These are phyloP conservation scores for Ceratonia siliqua DNA, from an alignment of 306 rosid species.

Conservation along the genomic window DNA sequence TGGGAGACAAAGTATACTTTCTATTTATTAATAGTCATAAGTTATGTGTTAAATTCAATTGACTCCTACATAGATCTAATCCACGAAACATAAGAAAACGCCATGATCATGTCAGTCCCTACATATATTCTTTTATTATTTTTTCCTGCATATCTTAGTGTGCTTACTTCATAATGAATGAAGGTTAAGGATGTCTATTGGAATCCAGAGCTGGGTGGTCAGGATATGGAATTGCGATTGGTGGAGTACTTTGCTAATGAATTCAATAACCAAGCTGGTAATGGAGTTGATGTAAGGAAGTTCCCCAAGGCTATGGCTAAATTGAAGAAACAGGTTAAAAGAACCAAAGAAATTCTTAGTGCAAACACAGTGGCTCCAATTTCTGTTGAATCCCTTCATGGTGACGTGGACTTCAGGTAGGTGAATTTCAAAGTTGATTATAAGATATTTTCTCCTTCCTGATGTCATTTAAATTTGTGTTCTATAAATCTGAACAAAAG, in stretches of 20 bases:
- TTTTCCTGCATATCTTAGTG: slow-evolving; percentile 18
- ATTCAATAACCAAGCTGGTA: slow-evolving; percentile 87
- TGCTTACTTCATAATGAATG: slow-evolving; percentile 28
- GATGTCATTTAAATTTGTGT: slow-evolving; percentile 8
- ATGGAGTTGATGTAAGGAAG: slow-evolving; percentile 80
- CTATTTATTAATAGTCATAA: background rate
- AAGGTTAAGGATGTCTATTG: slow-evolving; percentile 98
- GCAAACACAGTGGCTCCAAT: slow-evolving; percentile 95
- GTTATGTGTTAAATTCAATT: background rate
- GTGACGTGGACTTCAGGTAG: slow-evolving; percentile 88
- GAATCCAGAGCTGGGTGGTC: slow-evolving; percentile 94
- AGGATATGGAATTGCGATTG: slow-evolving; percentile 77
- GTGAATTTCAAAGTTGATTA: slow-evolving; percentile 24
- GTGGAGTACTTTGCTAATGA: slow-evolving; percentile 90
- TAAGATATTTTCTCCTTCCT: background rate
- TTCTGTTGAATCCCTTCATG: slow-evolving; percentile 91
- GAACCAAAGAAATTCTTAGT: slow-evolving; percentile 95
- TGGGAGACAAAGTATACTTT: background rate
- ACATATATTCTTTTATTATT: background rate
- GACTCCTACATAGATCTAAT: background rate
- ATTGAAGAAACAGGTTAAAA: slow-evolving; percentile 94
- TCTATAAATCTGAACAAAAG: background rate
- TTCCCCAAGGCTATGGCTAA: slow-evolving; percentile 96
- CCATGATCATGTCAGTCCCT: background rate
- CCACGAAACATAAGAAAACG: background rate